phyloP scores from a whole-genome alignment of 768 basidiomycete genomes.

The Lactifluus piperatus region DNA sequence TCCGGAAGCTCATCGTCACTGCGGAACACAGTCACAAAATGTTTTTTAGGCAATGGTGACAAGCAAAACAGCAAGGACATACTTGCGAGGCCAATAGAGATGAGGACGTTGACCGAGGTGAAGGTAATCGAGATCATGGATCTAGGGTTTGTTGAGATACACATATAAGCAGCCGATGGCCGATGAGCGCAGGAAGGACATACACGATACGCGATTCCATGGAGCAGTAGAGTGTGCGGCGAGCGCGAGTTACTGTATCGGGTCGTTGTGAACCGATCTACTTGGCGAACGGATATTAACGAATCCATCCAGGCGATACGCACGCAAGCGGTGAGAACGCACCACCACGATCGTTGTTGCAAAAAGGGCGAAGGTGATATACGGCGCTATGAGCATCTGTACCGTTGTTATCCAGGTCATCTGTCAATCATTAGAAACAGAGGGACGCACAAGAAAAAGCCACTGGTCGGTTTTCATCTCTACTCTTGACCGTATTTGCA shows the following conservation, averaged over 20 bases:
- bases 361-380: not conserved
- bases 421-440: not conserved
- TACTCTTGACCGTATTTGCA: constrained; percentile 1
- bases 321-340: not conserved
- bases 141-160: not conserved
- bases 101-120: not conserved
- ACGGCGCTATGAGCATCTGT: constrained; percentile 4
- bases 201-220: not conserved
- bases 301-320: not conserved
- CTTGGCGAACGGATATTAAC: not conserved
- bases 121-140: not conserved
- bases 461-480: not conserved
- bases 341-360: not conserved
- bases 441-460: not conserved
- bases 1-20: constrained; percentile 1
- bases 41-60: not conserved
- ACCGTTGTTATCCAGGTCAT: not conserved
- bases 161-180: not conserved
- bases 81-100: not conserved
- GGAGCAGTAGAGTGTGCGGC: constrained; percentile 4
- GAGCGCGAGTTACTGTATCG: not conserved
- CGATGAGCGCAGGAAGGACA: not conserved
- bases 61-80: not conserved
- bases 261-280: constrained; percentile 1
- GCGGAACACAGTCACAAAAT: not conserved